Evolutionary conservation across 192 early-diverging fungal species (phyloP).

Genomic region (Linnemannia schmuckeri): DNA sequence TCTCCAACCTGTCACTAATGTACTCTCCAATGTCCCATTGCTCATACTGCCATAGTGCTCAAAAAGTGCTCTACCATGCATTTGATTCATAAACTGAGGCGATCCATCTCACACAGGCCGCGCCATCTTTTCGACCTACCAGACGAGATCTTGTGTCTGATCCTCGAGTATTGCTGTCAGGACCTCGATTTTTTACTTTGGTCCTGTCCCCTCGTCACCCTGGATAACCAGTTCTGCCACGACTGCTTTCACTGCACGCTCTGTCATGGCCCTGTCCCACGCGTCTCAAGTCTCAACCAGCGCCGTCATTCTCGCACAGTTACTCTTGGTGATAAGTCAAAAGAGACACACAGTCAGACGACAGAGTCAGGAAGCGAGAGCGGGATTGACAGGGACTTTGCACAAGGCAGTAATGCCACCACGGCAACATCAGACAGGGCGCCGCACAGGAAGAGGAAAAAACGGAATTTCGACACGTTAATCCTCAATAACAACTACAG

Average conservation of each 20-base stretch:
- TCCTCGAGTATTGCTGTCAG: slow-evolving; percentile 46
- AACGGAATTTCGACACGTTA: not conserved
- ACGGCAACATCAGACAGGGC: not conserved
- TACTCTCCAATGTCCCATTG: no score
- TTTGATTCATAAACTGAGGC: slow-evolving; percentile 29
- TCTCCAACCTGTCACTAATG: not conserved
- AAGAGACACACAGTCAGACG: not conserved
- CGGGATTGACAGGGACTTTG: not conserved
- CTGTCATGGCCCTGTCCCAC: slow-evolving; percentile 29
- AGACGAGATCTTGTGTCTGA: slow-evolving; percentile 41
- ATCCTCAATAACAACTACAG: not conserved
- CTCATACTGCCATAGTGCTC: not conserved
- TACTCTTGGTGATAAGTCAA: not conserved
- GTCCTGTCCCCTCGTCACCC: slow-evolving; percentile 35
- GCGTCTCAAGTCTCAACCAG: not conserved
- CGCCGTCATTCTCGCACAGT: not conserved
- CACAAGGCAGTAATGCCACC: not conserved
- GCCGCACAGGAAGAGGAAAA: slow-evolving; percentile 21
- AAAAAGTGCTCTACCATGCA: slow-evolving; percentile 2
- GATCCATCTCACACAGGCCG: slow-evolving; percentile 39
- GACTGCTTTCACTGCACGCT: slow-evolving; percentile 49
- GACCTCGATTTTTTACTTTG: slow-evolving; percentile 51
- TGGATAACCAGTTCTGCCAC: slow-evolving; percentile 47
- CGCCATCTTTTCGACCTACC: slow-evolving; percentile 44
- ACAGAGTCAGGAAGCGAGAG: not conserved